phyloP scores from a whole-genome alignment of 306 rosid species.

The Glycyrrhiza uralensis region DNA sequence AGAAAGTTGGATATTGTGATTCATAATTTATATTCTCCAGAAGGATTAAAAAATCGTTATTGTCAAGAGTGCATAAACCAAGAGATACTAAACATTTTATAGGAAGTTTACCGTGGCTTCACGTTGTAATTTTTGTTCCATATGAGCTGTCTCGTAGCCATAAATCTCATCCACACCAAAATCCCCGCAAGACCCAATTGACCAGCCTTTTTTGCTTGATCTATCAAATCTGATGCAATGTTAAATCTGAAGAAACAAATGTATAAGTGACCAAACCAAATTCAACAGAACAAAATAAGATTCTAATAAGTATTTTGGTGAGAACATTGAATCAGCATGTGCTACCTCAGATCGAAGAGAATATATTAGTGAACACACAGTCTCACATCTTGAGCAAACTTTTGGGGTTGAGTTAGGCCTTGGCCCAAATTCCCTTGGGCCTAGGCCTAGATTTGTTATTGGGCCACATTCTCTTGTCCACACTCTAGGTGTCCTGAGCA shows the following conservation, averaged over 20 bases:
- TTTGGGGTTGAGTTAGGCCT: too few species aligned
- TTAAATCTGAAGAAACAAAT: constrained; percentile 66
- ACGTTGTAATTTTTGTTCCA: constrained; percentile 99
- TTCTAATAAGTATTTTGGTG: not conserved
- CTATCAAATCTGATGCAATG: constrained; percentile 85
- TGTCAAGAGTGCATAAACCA: constrained; percentile 18
- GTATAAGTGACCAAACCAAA: constrained; percentile 17
- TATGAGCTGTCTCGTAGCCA: constrained; percentile 96
- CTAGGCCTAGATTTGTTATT: too few species aligned
- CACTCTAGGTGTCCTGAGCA: too few species aligned
- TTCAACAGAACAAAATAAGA: constrained; percentile 21
- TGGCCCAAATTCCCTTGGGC: too few species aligned
- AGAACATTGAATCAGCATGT: constrained; percentile 11
- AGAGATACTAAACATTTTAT: constrained; percentile 12
- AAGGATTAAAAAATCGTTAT: not conserved
- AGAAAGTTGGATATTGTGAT: constrained; percentile 2
- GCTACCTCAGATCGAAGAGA: not conserved
- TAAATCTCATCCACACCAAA: constrained; percentile 98
- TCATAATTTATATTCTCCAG: constrained; percentile 6
- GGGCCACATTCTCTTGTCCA: too few species aligned
- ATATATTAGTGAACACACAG: not conserved
- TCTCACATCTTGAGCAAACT: too few species aligned
- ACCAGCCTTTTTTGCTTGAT: constrained; percentile 75
- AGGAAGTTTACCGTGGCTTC: constrained; percentile 82
- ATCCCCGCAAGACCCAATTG: constrained; percentile 78